Percentiles rank a stretch among this genome's conserved stretches.
Conservation (phyloP, 768 basidiomycete species). For the Boletus rex-veris region DNA sequence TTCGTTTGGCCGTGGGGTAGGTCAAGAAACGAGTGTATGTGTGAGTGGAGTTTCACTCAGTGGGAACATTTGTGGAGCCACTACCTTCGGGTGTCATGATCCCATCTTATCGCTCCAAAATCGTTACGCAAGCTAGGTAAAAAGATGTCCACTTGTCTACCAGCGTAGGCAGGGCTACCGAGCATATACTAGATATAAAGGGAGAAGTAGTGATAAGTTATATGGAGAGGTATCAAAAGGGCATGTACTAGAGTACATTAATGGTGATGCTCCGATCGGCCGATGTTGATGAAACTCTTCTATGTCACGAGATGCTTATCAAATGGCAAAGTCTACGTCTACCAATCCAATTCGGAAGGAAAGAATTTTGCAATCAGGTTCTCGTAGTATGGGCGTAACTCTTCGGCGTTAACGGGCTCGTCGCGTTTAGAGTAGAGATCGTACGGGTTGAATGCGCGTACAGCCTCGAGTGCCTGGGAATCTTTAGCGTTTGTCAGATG, state of each 20-base stretch:
- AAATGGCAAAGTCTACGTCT: constrained; percentile 13
- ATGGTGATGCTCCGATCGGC: constrained; percentile 3
- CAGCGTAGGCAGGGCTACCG: background rate
- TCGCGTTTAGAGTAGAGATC: constrained; percentile 92
- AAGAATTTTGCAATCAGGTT: constrained; percentile 82
- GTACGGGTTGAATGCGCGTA: constrained; percentile 88
- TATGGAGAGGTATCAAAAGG: background rate
- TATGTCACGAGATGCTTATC: constrained; percentile 3
- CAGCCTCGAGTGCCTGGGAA: constrained; percentile 60
- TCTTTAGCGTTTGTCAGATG: constrained; percentile 79
- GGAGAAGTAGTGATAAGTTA: background rate
- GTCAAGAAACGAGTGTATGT: background rate
- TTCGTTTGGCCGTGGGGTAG: background rate
- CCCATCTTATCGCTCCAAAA: constrained; percentile 20
- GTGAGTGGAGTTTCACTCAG: background rate
- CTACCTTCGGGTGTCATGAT: background rate
- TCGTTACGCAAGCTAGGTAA: background rate
- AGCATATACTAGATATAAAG: constrained; percentile 2
- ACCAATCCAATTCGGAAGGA: constrained; percentile 81
- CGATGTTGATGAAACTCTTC: background rate
- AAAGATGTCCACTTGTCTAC: background rate
- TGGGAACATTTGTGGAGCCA: constrained; percentile 18
- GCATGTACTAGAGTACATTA: background rate
- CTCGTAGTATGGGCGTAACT: constrained; percentile 81
- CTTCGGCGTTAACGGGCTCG: constrained; percentile 54